Conservation (phyloP, 1,284 basidiomycete species). For the Trichosporon inkin region DNA sequence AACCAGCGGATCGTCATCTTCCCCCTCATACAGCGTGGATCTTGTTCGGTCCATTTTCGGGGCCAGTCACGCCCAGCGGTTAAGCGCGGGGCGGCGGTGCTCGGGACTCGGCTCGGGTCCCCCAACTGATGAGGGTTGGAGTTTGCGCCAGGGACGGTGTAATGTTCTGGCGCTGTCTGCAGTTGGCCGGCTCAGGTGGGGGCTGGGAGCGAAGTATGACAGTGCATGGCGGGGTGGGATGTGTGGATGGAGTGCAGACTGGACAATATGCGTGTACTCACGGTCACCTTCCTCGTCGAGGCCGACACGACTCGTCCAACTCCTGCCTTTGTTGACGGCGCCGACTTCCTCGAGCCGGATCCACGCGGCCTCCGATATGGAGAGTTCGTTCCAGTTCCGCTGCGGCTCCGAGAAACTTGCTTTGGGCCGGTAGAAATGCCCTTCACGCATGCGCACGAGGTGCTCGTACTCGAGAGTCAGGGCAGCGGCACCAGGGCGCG, state of each 20-base stretch:
- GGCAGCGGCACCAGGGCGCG: conserved; percentile 2
- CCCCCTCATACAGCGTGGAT: not conserved
- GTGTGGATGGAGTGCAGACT: not conserved
- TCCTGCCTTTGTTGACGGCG: conserved; percentile 22
- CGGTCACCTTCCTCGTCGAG: conserved; percentile 26
- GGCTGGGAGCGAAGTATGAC: not conserved
- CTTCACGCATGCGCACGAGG: conserved; percentile 24
- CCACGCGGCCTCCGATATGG: conserved; percentile 30
- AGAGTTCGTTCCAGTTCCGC: conserved; percentile 20
- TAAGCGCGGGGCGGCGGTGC: too few species aligned
- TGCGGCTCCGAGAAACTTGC: not conserved
- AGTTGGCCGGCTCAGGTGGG: too few species aligned
- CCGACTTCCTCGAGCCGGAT: conserved; percentile 29
- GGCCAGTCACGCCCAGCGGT: not conserved
- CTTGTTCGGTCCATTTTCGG: not conserved
- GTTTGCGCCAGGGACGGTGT: too few species aligned
- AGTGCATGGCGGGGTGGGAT: not conserved
- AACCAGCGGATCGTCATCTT: not conserved
- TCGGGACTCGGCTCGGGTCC: too few species aligned
- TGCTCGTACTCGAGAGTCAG: conserved; percentile 18
- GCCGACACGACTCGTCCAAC: conserved; percentile 23
- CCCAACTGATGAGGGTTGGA: too few species aligned
- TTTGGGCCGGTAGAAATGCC: conserved; percentile 15
- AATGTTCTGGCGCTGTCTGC: too few species aligned
- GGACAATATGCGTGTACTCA: conserved; percentile 16